A percentile compares a stretch with the other conserved stretches of the same genome.
phyloP scores from a whole-genome alignment of 306 rosid genomes.

The Amphicarpaea edgeworthii region DNA sequence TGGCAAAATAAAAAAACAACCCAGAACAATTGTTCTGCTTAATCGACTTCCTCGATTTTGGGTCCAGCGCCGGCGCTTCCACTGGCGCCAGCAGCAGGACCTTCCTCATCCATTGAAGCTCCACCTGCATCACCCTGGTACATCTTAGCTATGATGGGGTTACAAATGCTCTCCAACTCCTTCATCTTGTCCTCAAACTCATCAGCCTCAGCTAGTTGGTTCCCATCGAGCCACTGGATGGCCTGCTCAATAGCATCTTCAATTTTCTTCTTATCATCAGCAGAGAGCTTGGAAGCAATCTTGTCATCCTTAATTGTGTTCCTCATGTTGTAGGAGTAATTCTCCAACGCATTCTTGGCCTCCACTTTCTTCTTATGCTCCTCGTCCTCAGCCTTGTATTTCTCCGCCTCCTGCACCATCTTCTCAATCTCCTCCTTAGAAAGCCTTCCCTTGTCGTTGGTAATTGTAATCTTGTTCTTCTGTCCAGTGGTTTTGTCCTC shows the following conservation, averaged over 20 bases:
- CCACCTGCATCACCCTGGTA: slow-evolving; percentile 60
- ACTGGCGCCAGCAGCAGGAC: slow-evolving; percentile 49
- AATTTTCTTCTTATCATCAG: slow-evolving; percentile 64
- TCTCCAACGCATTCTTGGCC: slow-evolving; percentile 61
- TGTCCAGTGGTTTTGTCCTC: slow-evolving; percentile 71
- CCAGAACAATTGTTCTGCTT: background rate
- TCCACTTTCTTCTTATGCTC: slow-evolving; percentile 69
- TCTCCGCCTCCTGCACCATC: slow-evolving; percentile 69
- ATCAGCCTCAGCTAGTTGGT: slow-evolving; percentile 63
- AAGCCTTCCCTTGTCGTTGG: slow-evolving; percentile 68
- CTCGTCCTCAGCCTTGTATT: slow-evolving; percentile 60
- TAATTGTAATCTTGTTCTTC: slow-evolving; percentile 68
- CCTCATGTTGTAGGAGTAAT: slow-evolving; percentile 67
- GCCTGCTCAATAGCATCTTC: slow-evolving; percentile 67
- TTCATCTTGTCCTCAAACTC: slow-evolving; percentile 66
- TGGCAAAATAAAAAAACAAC: background rate
- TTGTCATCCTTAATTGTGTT: slow-evolving; percentile 65
- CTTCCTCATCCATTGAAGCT: slow-evolving; percentile 66
- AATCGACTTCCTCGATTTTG: slow-evolving; percentile 66
- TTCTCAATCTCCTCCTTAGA: slow-evolving; percentile 70
- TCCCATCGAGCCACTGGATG: slow-evolving; percentile 63
- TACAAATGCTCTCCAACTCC: slow-evolving; percentile 65
- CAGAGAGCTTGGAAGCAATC: slow-evolving; percentile 60
- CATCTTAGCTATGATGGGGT: slow-evolving; percentile 66
- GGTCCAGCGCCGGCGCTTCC: slow-evolving; percentile 64